Evolutionary conservation across 768 basidiomycete species (phyloP), one percentile per base, ranked within the genome.

Genomic region (Strobilomyces echinocephalus): DNA sequence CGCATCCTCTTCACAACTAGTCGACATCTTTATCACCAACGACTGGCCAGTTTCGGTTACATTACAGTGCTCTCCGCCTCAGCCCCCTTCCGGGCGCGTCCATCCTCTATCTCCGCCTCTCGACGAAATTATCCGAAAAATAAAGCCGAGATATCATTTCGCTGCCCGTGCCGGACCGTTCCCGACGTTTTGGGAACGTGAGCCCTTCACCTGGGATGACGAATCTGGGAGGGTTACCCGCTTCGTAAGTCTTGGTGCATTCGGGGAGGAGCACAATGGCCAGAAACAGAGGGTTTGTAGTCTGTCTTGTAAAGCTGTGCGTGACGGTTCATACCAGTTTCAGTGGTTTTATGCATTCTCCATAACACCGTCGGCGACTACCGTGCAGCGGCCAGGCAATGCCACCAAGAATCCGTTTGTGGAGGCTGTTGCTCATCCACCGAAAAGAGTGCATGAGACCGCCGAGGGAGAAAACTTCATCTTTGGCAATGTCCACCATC

Each of bases 261-360:
- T 97, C 66, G 93, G 91, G 16, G 84, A 74, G 52, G 79, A 75
- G 53, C 66, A 76, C 10, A 63, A 74, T 1, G 70, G 76, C 8
- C 95, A 92, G 74, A 95, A 94, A 69, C 88, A 88, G 62, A 78
- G 95, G 61, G 95, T 95, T 60, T 44, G 85, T 76, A 11, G 5
- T 46, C 10, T 34, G 26, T n/a, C 21, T 42, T 11, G 46, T 43
- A 50, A 40, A 26, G 54, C 34, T 44, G 28, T 47, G 16, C 58
- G 38, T 42, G 12, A 49, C 46, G 46, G 44, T 52, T 52, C 38
- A 58, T 57, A 48, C 35, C 42, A 9, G 51, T 9, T 5, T 16
- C 60, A 97, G 95, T 97, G 92, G 88, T 97, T 97, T 73, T 99
- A 99, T 72, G 97, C 97, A 2, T 98, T 97, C 70, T 85, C 82